Evolutionary conservation across 768 basidiomycete species (phyloP), one percentile per base, ranked within the genome.

Genomic region (Clitopilus hobsonii): DNA sequence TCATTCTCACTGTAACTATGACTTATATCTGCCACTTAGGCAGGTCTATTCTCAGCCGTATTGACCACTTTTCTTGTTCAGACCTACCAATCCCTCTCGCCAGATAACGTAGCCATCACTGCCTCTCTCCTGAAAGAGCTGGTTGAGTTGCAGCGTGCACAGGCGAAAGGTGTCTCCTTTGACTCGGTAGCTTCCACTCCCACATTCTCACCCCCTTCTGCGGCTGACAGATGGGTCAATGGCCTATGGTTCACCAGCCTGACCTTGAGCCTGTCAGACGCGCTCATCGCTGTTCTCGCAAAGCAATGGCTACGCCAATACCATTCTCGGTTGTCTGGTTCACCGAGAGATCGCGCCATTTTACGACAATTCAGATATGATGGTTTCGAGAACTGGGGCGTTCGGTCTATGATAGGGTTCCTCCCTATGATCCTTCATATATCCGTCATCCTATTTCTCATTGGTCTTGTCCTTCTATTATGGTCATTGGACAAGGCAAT

Each of bases 31-130:
- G 29, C 14, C 29, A 7, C 53, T 23, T 24, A 63, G 62, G 62
- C 57, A 4, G 54, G 58, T 38, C 61, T 63, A 27, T 63, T 62
- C 50, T 63, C 61, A 2, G 56, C 45, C 13, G 61, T 62, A 2
- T 58, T 62, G 38, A 60, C 63, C 6, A 53, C 63, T 3, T 64
- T 64, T 25, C 51, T 64, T 2, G 61, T 56, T 8, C 61, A 64
- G 53, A 58, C 57, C 2, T 60, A 59, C 24, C 59, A 58, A 24
- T 53, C 38, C 14, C 57, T 64, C n/a, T 56, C 54, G 26, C 54
- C 58, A n/a, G 54, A 64, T 48, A 51, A 55, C 45, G 30, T 28
- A 25, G 52, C 49, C 30, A 28, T 56, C n/a, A 41, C 27, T 18
- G 32, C 28, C 8, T 45, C 55, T 5, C 55, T 56, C 8, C 38